A percentile compares a stretch with the other conserved stretches of the same genome.
phyloP scores from a whole-genome alignment of 2,329 filamentous ascomycete species.

The Verticillium zaregamsianum region DNA sequence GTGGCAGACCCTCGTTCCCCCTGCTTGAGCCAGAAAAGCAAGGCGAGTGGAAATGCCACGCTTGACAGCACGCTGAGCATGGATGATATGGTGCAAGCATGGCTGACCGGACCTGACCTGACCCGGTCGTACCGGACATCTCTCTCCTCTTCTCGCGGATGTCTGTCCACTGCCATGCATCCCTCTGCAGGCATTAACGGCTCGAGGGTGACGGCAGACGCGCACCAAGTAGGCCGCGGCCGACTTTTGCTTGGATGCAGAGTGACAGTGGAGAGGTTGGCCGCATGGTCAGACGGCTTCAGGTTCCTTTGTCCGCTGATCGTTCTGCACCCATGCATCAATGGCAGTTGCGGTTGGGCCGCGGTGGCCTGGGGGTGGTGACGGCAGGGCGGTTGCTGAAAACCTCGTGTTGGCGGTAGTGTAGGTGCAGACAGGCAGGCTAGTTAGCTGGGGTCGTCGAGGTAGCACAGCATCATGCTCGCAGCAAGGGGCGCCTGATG shows the following conservation, averaged over 20 bases:
- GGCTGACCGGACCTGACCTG: not conserved
- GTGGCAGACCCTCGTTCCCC: not conserved
- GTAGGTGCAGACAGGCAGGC: not conserved
- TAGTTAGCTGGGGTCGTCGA: not conserved
- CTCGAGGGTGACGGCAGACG: not conserved
- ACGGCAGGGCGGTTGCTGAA: not conserved
- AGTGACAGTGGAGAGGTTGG: not conserved
- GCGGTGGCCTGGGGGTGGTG: not conserved
- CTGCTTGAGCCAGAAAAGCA: not conserved
- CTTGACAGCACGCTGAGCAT: not conserved
- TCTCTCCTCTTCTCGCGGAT: not conserved
- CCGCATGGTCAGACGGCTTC: not conserved
- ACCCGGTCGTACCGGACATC: not conserved
- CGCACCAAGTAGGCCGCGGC: not conserved
- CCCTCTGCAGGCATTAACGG: not conserved
- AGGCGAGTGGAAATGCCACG: not conserved
- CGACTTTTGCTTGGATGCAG: not conserved
- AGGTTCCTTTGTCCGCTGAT: not conserved
- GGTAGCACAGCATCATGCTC: not conserved
- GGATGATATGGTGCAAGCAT: not conserved
- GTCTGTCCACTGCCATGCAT: not conserved
- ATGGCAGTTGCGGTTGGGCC: not conserved
- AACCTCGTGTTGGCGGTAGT: not conserved
- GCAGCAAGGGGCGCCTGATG: not conserved
- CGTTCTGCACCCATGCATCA: not conserved